Evolutionary conservation across 2,329 filamentous ascomycete genomes (phyloP).

Genomic region (Fusarium sp.): DNA sequence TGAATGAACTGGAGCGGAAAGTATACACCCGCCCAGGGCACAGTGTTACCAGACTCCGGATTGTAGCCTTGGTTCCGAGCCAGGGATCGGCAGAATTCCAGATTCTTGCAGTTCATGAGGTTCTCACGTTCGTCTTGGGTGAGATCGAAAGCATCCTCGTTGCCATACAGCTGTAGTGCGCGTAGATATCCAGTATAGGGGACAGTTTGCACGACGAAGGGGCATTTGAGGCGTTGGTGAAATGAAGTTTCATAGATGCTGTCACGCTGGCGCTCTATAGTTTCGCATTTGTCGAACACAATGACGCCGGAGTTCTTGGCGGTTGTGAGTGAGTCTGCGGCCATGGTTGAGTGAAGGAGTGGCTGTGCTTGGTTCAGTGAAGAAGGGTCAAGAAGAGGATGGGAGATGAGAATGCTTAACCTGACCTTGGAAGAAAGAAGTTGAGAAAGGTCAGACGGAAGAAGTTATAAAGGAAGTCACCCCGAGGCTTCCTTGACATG

Average conservation of each 20-base stretch:
- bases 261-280: not conserved
- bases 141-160: slow-evolving; percentile 2
- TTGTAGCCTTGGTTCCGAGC: slow-evolving; percentile 8
- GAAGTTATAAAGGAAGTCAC: not conserved
- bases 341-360: not conserved
- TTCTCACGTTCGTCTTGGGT: not conserved
- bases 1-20: not conserved
- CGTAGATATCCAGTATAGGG: slow-evolving; percentile 13
- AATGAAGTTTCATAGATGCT: not conserved
- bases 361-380: not conserved
- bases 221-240: not conserved
- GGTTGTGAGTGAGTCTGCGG: not conserved
- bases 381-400: not conserved
- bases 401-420: not conserved
- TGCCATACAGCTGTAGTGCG: slow-evolving; percentile 17
- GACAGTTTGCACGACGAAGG: not conserved
- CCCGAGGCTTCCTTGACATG: too few species aligned
- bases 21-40: slow-evolving; percentile 8
- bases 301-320: not conserved
- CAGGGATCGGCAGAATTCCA: not conserved
- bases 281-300: slow-evolving; percentile 6
- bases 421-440: not conserved
- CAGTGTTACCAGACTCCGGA: not conserved
- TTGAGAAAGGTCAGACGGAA: not conserved
- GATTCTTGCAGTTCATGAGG: not conserved